Percentiles rank a stretch among this genome's conserved stretches.
phyloP scores from a whole-genome alignment of 495 filamentous ascomycete species.

The Penicillium turbatum region DNA sequence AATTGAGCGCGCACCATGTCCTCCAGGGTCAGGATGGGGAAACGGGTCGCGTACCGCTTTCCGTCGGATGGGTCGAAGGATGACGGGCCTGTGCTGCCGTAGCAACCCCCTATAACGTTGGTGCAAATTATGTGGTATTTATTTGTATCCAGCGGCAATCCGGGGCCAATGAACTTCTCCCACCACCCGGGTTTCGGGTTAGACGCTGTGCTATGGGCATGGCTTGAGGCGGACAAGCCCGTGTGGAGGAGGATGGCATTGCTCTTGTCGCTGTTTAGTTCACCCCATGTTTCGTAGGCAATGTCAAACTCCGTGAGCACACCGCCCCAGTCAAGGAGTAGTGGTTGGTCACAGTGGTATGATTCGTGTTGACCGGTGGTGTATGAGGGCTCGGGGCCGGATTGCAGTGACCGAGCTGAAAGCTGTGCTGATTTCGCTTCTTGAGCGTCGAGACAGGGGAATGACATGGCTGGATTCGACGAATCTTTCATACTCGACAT shows the following conservation, averaged over 20 bases:
- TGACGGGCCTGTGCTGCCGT: conserved; percentile 88
- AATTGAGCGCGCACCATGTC: conserved; percentile 99
- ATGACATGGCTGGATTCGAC: conserved; percentile 88
- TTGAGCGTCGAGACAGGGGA: conserved; percentile 90
- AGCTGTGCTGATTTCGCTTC: conserved; percentile 81
- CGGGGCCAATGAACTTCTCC: conserved; percentile 98
- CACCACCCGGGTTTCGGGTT: conserved; percentile 96
- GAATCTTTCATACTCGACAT: conserved; percentile 36
- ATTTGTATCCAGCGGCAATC: conserved; percentile 78
- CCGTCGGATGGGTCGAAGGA: conserved; percentile 86
- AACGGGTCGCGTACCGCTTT: conserved; percentile 85
- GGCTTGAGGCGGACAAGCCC: conserved; percentile 89
- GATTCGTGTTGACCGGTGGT: conserved; percentile 75
- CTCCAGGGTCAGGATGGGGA: conserved; percentile 92
- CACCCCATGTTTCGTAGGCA: conserved; percentile 93
- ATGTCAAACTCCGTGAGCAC: conserved; percentile 79
- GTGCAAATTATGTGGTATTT: conserved; percentile 95
- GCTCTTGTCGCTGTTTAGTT: conserved; percentile 71
- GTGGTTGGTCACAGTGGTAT: conserved; percentile 67
- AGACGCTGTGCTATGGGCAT: conserved; percentile 80
- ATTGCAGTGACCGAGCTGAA: conserved; percentile 61
- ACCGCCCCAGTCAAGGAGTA: conserved; percentile 92
- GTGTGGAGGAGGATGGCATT: conserved; percentile 94
- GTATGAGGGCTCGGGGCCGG: conserved; percentile 91
- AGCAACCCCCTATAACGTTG: conserved; percentile 94